phyloP scores from a whole-genome alignment of 257 asterid species.

The Vinca minor region DNA sequence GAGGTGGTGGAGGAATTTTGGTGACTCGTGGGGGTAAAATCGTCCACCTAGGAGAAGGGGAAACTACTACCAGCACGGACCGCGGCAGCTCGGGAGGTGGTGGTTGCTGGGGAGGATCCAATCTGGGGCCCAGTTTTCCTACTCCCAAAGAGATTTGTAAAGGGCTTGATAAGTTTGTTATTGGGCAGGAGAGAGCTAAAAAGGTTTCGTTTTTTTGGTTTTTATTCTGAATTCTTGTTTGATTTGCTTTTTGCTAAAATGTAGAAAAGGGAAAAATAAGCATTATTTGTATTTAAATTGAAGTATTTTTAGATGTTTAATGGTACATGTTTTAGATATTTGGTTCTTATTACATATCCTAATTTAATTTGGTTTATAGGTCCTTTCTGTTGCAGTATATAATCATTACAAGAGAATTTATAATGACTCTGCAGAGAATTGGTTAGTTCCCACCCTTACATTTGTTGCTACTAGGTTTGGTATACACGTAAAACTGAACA shows the following conservation, averaged over 20 bases:
- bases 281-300: too few relatives aligned
- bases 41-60: constrained; percentile 44
- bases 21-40: constrained; percentile 56
- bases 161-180: constrained; percentile 95
- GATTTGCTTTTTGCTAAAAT: not conserved
- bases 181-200: constrained; percentile 95
- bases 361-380: constrained; percentile 39
- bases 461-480: too few relatives aligned
- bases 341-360: not conserved
- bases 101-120: constrained; percentile 91
- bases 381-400: constrained; percentile 95
- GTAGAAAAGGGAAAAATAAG: too few relatives aligned
- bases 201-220: constrained; percentile 51
- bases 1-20: constrained; percentile 63
- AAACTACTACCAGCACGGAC: constrained; percentile 37
- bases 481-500: not conserved
- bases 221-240: not conserved
- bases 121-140: constrained; percentile 63
- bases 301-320: not conserved
- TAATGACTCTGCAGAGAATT: constrained; percentile 63
- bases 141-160: constrained; percentile 92
- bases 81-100: constrained; percentile 64
- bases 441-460: constrained; percentile 48
- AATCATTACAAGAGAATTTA: constrained; percentile 97
- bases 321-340: not conserved